Base-by-base conservation (phyloP, 2,329 filamentous ascomycete genomes). In the Calonectria ilicicola region DNA sequence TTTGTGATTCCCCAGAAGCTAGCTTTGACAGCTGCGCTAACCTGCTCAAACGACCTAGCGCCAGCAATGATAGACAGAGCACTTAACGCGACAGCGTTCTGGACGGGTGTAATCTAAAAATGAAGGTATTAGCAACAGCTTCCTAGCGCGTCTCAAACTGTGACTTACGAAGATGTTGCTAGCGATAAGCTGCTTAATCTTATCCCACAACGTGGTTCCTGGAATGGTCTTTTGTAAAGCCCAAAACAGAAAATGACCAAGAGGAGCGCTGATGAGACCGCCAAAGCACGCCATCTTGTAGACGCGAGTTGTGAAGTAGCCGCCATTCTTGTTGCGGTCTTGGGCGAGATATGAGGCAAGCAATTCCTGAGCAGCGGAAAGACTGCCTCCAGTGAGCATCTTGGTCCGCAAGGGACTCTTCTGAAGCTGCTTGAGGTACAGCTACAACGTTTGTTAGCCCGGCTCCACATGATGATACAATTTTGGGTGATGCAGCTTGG, bases 271-370 rank as follows among this genome's bases (percentile, higher is more conserved):
- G 53, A 60, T 17, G 5, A 60, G 38, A 12, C 53, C 29, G 21
- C 53, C 53, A 19, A 60, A 60, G 32, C 53, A 60, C 14, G 38
- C 21, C 53, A 60, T 60, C 53, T 60, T 60, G 53, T 60, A 60
- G 2, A 60, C 53, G 3, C 53, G 53, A 14, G 53, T 21, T 4
- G 53, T 40, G 26, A 60, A 60, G 32, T 60, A 60, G 32, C 53
- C 53, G 32, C 53, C 53, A 17, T 60, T 60, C 53, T 60, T 60
- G 53, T 60, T 60, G 35, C 53, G 53, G 3, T 21, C 53, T 6
- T 38, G 32, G 1, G 53, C 53, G 29, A 60, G 53, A 23, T 60
- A 60, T 17, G 53, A 60, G 53, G 53, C 53, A 19, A 60, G 53
- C 35, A 60, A 23, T 17, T 60, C 53, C 21, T 60, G 53, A 6